Conservation (phyloP, 306 rosid genomes). For the Luffa aegyptiaca region DNA sequence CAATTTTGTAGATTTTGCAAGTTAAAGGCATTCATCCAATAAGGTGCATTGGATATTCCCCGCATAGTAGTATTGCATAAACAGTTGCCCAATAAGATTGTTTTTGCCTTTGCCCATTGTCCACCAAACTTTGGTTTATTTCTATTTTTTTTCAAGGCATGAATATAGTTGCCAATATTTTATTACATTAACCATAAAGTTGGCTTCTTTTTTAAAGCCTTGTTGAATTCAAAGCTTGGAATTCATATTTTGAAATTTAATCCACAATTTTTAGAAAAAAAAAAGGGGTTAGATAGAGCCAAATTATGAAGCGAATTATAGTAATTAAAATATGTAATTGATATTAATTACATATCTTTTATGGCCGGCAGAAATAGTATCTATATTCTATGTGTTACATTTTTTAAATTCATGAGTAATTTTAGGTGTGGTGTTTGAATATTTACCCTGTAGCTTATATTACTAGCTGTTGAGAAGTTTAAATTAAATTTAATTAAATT, state of each 20-base stretch:
- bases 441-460: neutral
- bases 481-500: neutral
- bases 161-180: neutral
- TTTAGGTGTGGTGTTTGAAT: neutral
- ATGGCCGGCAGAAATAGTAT: neutral
- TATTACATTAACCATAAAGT: neutral
- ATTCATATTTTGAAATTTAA: neutral
- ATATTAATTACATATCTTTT: neutral
- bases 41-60: conserved; percentile 26
- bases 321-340: neutral
- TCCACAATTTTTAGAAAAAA: neutral
- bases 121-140: neutral
- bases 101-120: neutral
- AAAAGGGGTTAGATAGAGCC: neutral
- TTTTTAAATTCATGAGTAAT: neutral
- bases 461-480: neutral
- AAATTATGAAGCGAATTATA: neutral
- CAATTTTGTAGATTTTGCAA: neutral
- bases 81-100: neutral
- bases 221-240: neutral
- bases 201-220: neutral
- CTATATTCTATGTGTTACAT: neutral
- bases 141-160: neutral
- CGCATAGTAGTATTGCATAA: conserved; percentile 2
- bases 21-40: neutral